Conservation (phyloP, 257 asterid genomes). For the Eucommia ulmoides region DNA sequence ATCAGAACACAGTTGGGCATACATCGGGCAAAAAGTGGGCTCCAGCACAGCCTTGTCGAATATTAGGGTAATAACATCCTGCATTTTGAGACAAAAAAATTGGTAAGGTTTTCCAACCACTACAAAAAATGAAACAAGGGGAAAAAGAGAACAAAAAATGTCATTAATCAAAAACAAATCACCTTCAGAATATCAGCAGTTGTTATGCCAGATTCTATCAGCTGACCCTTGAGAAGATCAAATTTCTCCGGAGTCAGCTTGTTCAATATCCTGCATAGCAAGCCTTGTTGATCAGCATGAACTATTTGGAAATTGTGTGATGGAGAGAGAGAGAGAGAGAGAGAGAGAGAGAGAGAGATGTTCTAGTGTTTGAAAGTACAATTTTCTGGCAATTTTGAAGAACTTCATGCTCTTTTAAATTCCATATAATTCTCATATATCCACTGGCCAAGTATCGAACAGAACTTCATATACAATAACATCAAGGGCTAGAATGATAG, state of each 20-base stretch:
- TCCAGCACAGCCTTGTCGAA: conserved; percentile 8
- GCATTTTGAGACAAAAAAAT: not conserved
- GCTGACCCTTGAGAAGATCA: conserved; percentile 8
- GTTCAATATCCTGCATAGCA: conserved; percentile 5
- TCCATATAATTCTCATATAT: no score
- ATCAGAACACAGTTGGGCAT: conserved; percentile 6
- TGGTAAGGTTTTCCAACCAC: not conserved
- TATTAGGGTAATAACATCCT: conserved; percentile 5
- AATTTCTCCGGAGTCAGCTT: conserved; percentile 8
- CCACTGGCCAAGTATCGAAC: no score
- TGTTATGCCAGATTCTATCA: conserved; percentile 6
- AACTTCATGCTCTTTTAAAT: no score
- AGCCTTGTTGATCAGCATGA: no score
- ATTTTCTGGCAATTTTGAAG: no score
- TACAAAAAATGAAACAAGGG: not conserved
- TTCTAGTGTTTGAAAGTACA: no score
- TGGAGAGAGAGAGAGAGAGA: no score
- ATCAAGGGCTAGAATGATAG: no score
- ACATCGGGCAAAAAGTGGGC: conserved; percentile 9
- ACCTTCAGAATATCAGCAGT: conserved; percentile 7
- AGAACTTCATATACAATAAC: no score
- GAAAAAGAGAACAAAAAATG: not conserved
- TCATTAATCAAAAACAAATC: not conserved
- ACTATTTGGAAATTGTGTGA: no score
- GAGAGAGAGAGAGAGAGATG: no score